phyloP scores from a whole-genome alignment of 169 alveolate species.

The Eimeria zaria region DNA sequence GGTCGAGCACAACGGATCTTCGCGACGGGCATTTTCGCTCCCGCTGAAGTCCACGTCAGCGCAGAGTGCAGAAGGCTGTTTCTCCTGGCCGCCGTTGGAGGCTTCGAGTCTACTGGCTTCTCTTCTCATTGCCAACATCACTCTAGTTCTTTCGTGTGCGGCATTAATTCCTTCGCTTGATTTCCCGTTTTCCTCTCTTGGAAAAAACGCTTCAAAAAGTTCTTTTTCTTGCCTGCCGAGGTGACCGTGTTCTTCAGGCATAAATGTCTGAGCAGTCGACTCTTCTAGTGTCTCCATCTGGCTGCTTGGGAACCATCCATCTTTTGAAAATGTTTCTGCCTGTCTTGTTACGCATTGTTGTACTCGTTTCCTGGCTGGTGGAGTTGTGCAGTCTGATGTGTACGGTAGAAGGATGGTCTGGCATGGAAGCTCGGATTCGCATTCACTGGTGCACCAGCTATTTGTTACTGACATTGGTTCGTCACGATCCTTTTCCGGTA shows the following conservation, averaged over 20 bases:
- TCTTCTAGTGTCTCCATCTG: conserved; percentile 42
- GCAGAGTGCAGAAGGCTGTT: background rate
- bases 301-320: conserved; percentile 56
- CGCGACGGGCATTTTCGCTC: background rate
- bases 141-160: background rate
- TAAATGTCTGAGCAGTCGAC: conserved; percentile 43
- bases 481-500: background rate
- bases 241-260: conserved; percentile 36
- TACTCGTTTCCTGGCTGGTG: background rate
- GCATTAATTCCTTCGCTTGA: background rate
- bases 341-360: background rate
- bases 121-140: background rate
- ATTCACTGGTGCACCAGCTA: conserved; percentile 57
- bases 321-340: background rate
- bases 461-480: background rate
- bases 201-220: background rate
- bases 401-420: conserved; percentile 35
- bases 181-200: background rate
- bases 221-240: background rate
- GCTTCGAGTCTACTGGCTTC: background rate
- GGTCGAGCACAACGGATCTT: background rate
- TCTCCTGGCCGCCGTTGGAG: background rate
- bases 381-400: background rate
- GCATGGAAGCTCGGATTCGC: conserved; percentile 72
- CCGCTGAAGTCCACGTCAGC: background rate